Percentiles rank a stretch among this genome's conserved stretches.
phyloP scores from a whole-genome alignment of 306 rosid genomes.

The Casuarina equisetifolia region DNA sequence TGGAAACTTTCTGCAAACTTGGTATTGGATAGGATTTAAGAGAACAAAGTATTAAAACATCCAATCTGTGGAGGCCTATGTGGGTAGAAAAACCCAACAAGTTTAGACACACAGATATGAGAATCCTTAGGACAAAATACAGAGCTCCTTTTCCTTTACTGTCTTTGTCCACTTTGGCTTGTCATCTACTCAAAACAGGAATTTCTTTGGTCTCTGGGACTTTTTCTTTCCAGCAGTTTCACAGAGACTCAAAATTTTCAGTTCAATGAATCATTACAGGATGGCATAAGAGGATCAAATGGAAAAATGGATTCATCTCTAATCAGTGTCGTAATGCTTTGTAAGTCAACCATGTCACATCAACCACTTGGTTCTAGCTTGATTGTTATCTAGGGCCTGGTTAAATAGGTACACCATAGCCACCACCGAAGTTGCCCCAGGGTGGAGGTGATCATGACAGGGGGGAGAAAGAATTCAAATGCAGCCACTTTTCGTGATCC shows the following conservation, averaged over 20 bases:
- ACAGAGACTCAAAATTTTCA: neutral
- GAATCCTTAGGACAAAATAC: too few relatives aligned
- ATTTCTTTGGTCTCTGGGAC: neutral
- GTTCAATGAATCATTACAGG: neutral
- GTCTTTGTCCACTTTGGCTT: neutral
- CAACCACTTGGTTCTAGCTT: neutral
- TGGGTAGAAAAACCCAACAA: too few relatives aligned
- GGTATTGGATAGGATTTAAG: too few relatives aligned
- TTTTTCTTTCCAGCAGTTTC: neutral
- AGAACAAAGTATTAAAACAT: too few relatives aligned
- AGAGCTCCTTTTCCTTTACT: too few relatives aligned
- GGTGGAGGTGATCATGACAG: neutral
- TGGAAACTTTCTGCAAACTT: too few relatives aligned
- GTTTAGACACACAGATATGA: too few relatives aligned
- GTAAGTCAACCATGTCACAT: slow-evolving; percentile 12
- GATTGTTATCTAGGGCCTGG: neutral
- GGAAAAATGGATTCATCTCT: too few relatives aligned
- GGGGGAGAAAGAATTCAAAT: neutral
- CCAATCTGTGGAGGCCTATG: too few relatives aligned
- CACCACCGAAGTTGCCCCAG: slow-evolving; percentile 7
- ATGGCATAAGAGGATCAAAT: neutral
- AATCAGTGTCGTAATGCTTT: neutral
- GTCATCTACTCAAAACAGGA: neutral
- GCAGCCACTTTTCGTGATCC: neutral
- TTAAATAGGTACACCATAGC: neutral